Evolutionary conservation across 768 basidiomycete genomes (phyloP).

Genomic region (Baorangia bicolor): DNA sequence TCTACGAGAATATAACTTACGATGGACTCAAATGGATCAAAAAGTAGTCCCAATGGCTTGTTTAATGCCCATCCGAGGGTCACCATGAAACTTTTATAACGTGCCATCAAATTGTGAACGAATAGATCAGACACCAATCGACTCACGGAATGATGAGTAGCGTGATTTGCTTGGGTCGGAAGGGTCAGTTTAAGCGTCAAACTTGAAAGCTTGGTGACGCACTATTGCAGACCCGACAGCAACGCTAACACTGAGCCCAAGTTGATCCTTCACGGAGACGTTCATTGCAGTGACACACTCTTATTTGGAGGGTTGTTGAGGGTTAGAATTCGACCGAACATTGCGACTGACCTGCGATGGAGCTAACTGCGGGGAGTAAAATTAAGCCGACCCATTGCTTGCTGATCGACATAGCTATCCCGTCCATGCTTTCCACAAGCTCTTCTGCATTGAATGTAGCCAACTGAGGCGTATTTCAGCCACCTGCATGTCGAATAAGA

Average conservation of each 20-base stretch:
- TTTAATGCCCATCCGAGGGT: slow-evolving; percentile 78
- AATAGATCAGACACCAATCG: not conserved
- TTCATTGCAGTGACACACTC: slow-evolving; percentile 90
- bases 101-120: not conserved
- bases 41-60: slow-evolving; percentile 77
- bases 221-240: slow-evolving; percentile 80
- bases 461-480: slow-evolving; percentile 32
- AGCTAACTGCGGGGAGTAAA: slow-evolving; percentile 80
- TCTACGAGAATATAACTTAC: slow-evolving; percentile 32
- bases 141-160: slow-evolving; percentile 82
- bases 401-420: slow-evolving; percentile 65
- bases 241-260: slow-evolving; percentile 81
- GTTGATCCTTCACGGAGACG: slow-evolving; percentile 82
- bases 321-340: not conserved
- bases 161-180: slow-evolving; percentile 63
- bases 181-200: not conserved
- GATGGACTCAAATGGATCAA: slow-evolving; percentile 88
- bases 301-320: slow-evolving; percentile 15
- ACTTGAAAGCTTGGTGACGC: slow-evolving; percentile 26
- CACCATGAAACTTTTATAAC: slow-evolving; percentile 58
- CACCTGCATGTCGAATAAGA: not conserved
- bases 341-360: slow-evolving; percentile 61
- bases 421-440: slow-evolving; percentile 84
- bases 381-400: slow-evolving; percentile 91
- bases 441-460: slow-evolving; percentile 66